Evolutionary conservation across 148 eudicot species (phyloP).

Genomic region (Linanthus parryae): DNA sequence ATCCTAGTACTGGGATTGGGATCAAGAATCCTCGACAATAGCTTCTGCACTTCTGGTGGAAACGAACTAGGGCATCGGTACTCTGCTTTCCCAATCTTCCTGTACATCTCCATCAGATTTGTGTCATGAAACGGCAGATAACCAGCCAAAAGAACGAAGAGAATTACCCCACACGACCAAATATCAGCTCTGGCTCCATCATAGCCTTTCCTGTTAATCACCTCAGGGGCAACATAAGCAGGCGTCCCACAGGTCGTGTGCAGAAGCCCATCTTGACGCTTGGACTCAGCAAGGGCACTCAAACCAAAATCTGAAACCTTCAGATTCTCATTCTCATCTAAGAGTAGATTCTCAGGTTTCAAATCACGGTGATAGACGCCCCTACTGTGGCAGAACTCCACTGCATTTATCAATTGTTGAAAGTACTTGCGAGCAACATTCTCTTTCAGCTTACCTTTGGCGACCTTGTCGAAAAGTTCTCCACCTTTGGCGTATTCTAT

Average conservation of each 20-base stretch:
- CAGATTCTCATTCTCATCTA: slow-evolving; percentile 63
- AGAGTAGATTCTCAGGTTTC: slow-evolving; percentile 73
- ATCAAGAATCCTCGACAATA: slow-evolving; percentile 52
- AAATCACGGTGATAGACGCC: slow-evolving; percentile 88
- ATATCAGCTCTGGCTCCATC: slow-evolving; percentile 77
- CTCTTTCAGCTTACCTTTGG: slow-evolving; percentile 56
- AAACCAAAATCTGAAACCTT: slow-evolving; percentile 82
- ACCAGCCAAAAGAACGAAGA: slow-evolving; percentile 77
- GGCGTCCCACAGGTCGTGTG: slow-evolving; percentile 93
- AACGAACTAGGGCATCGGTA: slow-evolving; percentile 55
- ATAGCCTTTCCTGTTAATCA: slow-evolving; percentile 64
- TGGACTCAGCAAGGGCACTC: slow-evolving; percentile 71
- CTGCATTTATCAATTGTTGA: slow-evolving; percentile 53
- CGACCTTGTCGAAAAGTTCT: slow-evolving; percentile 73
- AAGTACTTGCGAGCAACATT: slow-evolving; percentile 62
- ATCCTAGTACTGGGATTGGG: slow-evolving; percentile 62
- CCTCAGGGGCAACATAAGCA: slow-evolving; percentile 84
- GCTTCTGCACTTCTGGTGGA: slow-evolving; percentile 40
- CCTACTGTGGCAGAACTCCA: slow-evolving; percentile 78
- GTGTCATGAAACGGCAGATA: slow-evolving; percentile 82
- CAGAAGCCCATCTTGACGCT: slow-evolving; percentile 64
- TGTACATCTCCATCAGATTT: slow-evolving; percentile 77
- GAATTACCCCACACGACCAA: slow-evolving; percentile 90
- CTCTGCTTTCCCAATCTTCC: slow-evolving; percentile 67
- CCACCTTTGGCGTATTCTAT: slow-evolving; percentile 80